phyloP scores from a whole-genome alignment of 208 protist genomes.

The Acanthamoeba divionensis region DNA sequence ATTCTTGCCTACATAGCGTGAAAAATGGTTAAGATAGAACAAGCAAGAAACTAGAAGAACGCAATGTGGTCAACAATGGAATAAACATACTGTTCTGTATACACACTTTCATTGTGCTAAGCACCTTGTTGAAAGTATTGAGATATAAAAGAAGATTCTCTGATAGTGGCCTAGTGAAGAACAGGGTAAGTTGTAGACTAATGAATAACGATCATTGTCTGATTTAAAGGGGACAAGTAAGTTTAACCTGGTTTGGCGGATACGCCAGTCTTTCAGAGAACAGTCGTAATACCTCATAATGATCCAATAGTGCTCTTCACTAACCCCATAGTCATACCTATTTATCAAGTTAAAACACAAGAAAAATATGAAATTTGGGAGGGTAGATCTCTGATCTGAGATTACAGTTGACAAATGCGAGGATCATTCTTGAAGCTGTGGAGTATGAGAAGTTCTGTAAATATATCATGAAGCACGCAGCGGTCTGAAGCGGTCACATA shows the following conservation, averaged over 20 bases:
- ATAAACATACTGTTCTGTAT: slow-evolving; percentile 57
- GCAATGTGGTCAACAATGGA: no score
- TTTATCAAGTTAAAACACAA: background rate
- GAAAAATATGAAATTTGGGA: no score
- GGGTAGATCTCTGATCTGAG: no score
- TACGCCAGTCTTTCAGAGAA: slow-evolving; percentile 72
- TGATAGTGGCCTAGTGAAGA: background rate
- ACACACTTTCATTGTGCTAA: slow-evolving; percentile 63
- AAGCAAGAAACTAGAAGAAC: background rate
- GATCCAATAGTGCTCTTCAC: slow-evolving; percentile 80
- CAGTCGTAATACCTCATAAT: slow-evolving; percentile 81
- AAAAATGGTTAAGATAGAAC: background rate
- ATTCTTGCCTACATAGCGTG: slow-evolving; percentile 46
- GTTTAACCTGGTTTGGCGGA: slow-evolving; percentile 66
- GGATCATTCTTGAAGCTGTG: slow-evolving; percentile 72
- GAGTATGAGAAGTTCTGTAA: slow-evolving; percentile 80
- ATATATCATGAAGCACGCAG: slow-evolving; percentile 79
- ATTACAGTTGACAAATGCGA: slow-evolving; percentile 67
- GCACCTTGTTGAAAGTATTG: slow-evolving; percentile 69
- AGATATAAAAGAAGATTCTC: slow-evolving; percentile 67
- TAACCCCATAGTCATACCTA: slow-evolving; percentile 81
- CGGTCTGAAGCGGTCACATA: slow-evolving; percentile 64
- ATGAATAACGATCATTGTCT: background rate
- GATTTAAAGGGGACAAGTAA: background rate
- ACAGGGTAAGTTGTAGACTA: no score